phyloP scores from a whole-genome alignment of 139 green algal genomes.

The Ulvella scutata region DNA sequence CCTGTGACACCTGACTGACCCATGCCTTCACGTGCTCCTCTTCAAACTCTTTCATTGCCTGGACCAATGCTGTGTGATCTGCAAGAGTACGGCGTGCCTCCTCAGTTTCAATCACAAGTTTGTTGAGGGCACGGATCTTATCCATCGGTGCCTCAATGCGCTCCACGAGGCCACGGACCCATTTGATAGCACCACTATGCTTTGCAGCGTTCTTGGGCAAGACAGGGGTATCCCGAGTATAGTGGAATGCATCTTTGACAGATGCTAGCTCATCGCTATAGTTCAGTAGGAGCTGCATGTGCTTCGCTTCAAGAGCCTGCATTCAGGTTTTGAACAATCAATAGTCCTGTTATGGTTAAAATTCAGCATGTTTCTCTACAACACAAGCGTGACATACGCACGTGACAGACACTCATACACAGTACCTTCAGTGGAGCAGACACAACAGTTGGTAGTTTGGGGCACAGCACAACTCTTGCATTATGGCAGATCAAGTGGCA shows the following conservation, averaged over 20 bases:
- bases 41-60: conserved; percentile 46
- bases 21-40: conserved; percentile 34
- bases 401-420: no score
- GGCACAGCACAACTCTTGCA: no score
- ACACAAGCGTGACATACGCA: no score
- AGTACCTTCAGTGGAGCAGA: no score
- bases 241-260: conserved; percentile 20
- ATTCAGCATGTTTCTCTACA: no score
- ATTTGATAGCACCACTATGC: conserved; percentile 50
- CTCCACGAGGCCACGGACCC: conserved; percentile 60
- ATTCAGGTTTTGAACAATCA: no score
- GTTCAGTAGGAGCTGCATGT: conserved; percentile 26
- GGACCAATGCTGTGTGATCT: conserved; percentile 37
- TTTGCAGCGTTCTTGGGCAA: conserved; percentile 28
- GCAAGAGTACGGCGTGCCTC: conserved; percentile 36
- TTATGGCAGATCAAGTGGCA: no score
- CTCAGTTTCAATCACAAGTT: conserved; percentile 39
- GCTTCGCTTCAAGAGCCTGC: conserved; percentile 50
- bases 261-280: conserved; percentile 17
- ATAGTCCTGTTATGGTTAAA: no score
- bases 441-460: no score
- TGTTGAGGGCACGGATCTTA: conserved; percentile 34
- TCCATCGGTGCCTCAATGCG: conserved; percentile 66
- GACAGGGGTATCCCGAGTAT: conserved; percentile 6
- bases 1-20: conserved; percentile 22